Percentiles rank a stretch among this genome's conserved stretches.
These are phyloP conservation scores for Penicillium sp. DNA, from an alignment of 2,329 filamentous ascomycete genomes.

Conservation along the genomic window DNA sequence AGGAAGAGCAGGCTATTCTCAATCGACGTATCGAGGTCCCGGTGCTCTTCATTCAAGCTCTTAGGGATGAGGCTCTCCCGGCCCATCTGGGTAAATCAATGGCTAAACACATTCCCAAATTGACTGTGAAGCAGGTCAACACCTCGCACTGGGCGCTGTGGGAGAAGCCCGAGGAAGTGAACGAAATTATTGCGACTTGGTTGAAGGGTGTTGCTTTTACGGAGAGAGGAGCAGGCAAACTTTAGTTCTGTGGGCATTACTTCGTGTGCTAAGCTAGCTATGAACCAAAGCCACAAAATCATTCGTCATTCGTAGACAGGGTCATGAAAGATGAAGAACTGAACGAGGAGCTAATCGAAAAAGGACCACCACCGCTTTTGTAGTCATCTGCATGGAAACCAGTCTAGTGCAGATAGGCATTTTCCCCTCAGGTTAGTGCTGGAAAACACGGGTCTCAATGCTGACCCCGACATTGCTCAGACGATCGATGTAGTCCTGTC, in stretches of 20 bases:
- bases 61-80: constrained; percentile 65
- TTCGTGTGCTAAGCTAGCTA: too few relatives aligned
- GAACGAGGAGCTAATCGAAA: neutral
- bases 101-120: constrained; percentile 59
- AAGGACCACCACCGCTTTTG: neutral
- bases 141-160: constrained; percentile 78
- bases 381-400: neutral
- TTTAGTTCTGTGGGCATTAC: constrained; percentile 29
- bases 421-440: constrained; percentile 19
- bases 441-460: constrained; percentile 38
- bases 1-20: constrained; percentile 58
- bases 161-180: constrained; percentile 66
- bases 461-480: constrained; percentile 42
- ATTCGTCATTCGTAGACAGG: neutral
- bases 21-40: constrained; percentile 53
- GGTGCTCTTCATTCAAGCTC: constrained; percentile 68
- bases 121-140: constrained; percentile 63
- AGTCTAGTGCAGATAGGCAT: neutral
- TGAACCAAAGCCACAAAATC: neutral
- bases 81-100: constrained; percentile 67
- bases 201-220: constrained; percentile 53
- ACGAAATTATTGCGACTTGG: constrained; percentile 64
- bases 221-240: constrained; percentile 39
- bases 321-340: neutral
- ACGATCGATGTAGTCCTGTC: constrained; percentile 44